Evolutionary conservation across 148 eudicot genomes (phyloP).

Genomic region (Dianthus caryophyllus): DNA sequence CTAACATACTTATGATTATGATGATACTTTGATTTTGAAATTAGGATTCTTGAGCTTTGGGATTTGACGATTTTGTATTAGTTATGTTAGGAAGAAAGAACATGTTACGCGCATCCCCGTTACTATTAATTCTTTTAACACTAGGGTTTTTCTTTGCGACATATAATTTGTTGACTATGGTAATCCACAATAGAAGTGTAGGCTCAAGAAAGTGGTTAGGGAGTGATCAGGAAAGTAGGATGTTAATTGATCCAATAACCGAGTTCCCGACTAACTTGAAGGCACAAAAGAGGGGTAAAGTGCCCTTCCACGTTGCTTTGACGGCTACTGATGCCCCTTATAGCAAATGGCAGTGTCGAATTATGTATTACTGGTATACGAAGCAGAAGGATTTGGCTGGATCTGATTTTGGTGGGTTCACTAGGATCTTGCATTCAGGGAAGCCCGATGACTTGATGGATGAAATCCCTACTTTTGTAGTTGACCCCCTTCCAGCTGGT

Average conservation of each 20-base stretch:
- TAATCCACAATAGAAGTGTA: slow-evolving; percentile 43
- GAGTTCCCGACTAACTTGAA: slow-evolving; percentile 44
- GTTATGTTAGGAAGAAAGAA: slow-evolving; percentile 58
- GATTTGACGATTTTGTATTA: not conserved
- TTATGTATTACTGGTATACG: slow-evolving; percentile 99
- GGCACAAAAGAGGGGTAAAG: slow-evolving; percentile 30
- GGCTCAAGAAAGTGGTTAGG: slow-evolving; percentile 25
- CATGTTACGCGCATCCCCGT: slow-evolving; percentile 54
- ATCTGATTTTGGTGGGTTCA: slow-evolving; percentile 92
- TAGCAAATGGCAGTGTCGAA: slow-evolving; percentile 95
- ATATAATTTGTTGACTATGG: slow-evolving; percentile 61
- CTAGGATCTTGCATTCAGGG: slow-evolving; percentile 93
- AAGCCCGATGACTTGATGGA: slow-evolving; percentile 74
- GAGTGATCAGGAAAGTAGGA: slow-evolving; percentile 19
- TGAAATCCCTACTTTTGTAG: slow-evolving; percentile 88
- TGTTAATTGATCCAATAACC: slow-evolving; percentile 54
- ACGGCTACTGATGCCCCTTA: slow-evolving; percentile 97
- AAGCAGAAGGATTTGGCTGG: slow-evolving; percentile 64
- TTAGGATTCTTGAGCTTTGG: slow-evolving; percentile 8
- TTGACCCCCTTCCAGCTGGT: slow-evolving; percentile 86
- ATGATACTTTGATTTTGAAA: slow-evolving; percentile 11
- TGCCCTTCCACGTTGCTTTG: slow-evolving; percentile 71
- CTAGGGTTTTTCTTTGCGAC: slow-evolving; percentile 73
- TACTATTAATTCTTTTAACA: slow-evolving; percentile 52
- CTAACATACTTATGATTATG: not conserved